phyloP scores from a whole-genome alignment of 2,329 filamentous ascomycete genomes.

The Monosporascus sp. region DNA sequence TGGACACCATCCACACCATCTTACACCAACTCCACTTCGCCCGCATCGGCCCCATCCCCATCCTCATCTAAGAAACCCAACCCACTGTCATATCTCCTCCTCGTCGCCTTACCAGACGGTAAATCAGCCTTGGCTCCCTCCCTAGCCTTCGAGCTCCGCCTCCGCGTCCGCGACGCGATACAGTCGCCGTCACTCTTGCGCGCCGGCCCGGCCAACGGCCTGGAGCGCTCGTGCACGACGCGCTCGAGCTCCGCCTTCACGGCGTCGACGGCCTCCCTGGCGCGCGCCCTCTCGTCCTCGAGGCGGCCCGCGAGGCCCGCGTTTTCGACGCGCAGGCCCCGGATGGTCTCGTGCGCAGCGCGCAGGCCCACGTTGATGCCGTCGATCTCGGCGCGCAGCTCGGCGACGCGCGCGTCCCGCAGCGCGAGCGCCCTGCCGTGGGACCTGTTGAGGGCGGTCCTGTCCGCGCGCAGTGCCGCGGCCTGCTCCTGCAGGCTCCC shows the following conservation, averaged over 20 bases:
- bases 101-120: constrained; percentile 28
- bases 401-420: constrained; percentile 44
- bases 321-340: constrained; percentile 42
- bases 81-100: constrained; percentile 49
- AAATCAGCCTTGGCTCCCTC: constrained; percentile 1
- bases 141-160: not conserved
- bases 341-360: constrained; percentile 41
- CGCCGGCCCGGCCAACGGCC: constrained; percentile 30
- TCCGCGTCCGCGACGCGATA: not conserved
- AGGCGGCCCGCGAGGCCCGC: constrained; percentile 29
- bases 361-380: constrained; percentile 34
- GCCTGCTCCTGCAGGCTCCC: constrained; percentile 28
- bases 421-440: constrained; percentile 45
- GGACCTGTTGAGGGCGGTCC: constrained; percentile 30
- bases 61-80: constrained; percentile 52
- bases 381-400: constrained; percentile 45
- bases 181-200: constrained; percentile 15
- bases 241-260: constrained; percentile 49
- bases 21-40: not conserved
- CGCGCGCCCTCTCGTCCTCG: constrained; percentile 33
- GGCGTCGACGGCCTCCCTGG: constrained; percentile 39
- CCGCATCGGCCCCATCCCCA: constrained; percentile 27
- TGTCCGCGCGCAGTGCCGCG: constrained; percentile 23
- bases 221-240: constrained; percentile 41
- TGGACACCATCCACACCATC: too few species aligned